Conservation (phyloP, 2,329 filamentous ascomycete genomes). For the Cadophora sp. region DNA sequence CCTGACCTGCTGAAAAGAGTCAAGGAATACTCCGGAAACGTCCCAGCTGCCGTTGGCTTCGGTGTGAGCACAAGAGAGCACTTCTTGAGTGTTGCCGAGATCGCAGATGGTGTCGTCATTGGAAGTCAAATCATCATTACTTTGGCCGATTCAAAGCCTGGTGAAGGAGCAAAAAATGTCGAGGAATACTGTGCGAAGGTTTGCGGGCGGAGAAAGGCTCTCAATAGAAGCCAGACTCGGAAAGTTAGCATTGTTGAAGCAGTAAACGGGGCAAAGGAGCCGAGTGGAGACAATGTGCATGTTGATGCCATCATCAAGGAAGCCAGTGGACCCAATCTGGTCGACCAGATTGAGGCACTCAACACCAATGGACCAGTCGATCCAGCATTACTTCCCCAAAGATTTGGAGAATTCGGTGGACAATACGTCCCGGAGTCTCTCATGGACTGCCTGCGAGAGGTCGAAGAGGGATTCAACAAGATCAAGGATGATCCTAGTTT, state of each 20-base stretch:
- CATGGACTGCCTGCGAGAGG: slow-evolving; percentile 93
- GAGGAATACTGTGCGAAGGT: slow-evolving; percentile 86
- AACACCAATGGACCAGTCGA: slow-evolving; percentile 58
- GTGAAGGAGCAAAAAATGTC: slow-evolving; percentile 73
- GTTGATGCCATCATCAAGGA: slow-evolving; percentile 70
- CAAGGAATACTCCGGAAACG: slow-evolving; percentile 89
- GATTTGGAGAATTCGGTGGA: slow-evolving; percentile 95
- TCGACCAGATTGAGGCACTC: slow-evolving; percentile 71
- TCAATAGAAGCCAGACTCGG: slow-evolving; percentile 52
- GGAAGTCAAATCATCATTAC: slow-evolving; percentile 93
- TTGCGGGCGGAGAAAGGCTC: slow-evolving; percentile 60
- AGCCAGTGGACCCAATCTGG: slow-evolving; percentile 38
- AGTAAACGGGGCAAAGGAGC: slow-evolving; percentile 65
- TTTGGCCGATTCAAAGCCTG: slow-evolving; percentile 71
- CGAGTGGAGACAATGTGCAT: slow-evolving; percentile 64
- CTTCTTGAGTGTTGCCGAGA: slow-evolving; percentile 81
- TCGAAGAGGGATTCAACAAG: slow-evolving; percentile 89
- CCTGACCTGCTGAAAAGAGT: slow-evolving; percentile 84
- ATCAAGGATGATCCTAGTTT: slow-evolving; percentile 88
- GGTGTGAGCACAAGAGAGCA: slow-evolving; percentile 96
- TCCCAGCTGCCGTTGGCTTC: slow-evolving; percentile 92
- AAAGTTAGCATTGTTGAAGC: slow-evolving; percentile 77
- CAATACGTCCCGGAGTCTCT: slow-evolving; percentile 97
- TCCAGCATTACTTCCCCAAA: slow-evolving; percentile 71
- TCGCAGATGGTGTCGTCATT: slow-evolving; percentile 94